Percentiles rank a stretch among this genome's conserved stretches.
phyloP scores from a whole-genome alignment of 2,329 filamentous ascomycete species.

The Aaosphaeria pasadenensis region DNA sequence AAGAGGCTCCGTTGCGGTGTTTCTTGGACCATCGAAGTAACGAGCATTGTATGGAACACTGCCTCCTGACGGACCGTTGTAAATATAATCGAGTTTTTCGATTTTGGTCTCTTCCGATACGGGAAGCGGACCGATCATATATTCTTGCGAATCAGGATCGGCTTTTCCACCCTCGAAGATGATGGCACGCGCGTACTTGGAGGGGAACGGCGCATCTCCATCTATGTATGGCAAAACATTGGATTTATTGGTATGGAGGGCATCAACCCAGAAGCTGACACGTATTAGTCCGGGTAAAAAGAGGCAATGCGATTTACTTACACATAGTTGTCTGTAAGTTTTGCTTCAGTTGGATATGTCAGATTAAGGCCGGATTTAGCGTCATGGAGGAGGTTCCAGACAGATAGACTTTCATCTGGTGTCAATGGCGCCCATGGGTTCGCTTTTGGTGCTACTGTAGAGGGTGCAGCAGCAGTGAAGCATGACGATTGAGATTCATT shows the following conservation, averaged over 20 bases:
- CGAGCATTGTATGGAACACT: constrained; percentile 24
- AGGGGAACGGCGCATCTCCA: constrained; percentile 30
- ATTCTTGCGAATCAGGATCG: constrained; percentile 47
- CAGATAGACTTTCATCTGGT: constrained; percentile 41
- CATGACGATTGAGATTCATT: constrained; percentile 12
- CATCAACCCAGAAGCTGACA: constrained; percentile 44
- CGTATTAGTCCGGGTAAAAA: not conserved
- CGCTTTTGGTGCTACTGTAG: constrained; percentile 32
- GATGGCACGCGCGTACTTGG: constrained; percentile 47
- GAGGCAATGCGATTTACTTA: not conserved
- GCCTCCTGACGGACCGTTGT: constrained; percentile 36
- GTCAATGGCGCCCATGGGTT: constrained; percentile 46
- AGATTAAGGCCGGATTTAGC: constrained; percentile 45
- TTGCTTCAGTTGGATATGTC: constrained; percentile 38
- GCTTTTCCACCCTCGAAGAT: constrained; percentile 45
- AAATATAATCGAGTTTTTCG: constrained; percentile 24
- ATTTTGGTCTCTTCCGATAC: constrained; percentile 30
- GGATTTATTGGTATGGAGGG: constrained; percentile 49
- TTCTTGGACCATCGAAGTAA: constrained; percentile 19
- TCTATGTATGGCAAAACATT: constrained; percentile 46
- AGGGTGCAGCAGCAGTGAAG: constrained; percentile 9
- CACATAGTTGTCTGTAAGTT: constrained; percentile 46
- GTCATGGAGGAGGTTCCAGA: constrained; percentile 45
- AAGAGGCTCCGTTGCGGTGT: constrained; percentile 33
- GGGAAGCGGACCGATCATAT: constrained; percentile 51